Percentiles rank a stretch among this genome's conserved stretches.
These are phyloP conservation scores for Panaeolus cyanescens DNA, from an alignment of 768 basidiomycete genomes.

Conservation along the genomic window DNA sequence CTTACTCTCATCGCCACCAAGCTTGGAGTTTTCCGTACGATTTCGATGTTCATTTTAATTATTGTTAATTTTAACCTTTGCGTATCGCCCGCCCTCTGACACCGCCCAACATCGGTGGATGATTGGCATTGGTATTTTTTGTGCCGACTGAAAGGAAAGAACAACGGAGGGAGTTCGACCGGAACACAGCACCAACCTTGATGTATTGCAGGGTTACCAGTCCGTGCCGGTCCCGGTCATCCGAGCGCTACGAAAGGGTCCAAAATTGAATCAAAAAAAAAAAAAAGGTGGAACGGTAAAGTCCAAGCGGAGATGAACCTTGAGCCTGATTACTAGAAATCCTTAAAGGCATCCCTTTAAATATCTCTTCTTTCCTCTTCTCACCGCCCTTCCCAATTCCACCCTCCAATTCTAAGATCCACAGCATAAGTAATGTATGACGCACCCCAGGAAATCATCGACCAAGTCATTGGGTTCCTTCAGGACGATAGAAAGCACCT, in stretches of 20 bases:
- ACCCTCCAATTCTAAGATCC: background rate
- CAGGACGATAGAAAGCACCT: constrained; percentile 10
- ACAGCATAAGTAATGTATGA: constrained; percentile 13
- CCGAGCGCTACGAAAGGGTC: constrained; percentile 2
- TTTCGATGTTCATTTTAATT: background rate
- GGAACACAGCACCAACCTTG: background rate
- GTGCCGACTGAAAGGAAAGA: too few relatives aligned
- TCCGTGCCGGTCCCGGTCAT: background rate
- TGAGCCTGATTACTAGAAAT: background rate
- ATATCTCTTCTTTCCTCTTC: background rate
- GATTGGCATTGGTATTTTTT: too few relatives aligned
- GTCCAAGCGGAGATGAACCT: background rate
- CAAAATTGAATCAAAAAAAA: background rate
- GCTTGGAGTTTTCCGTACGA: background rate
- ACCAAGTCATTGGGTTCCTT: constrained; percentile 21
- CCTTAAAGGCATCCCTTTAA: background rate
- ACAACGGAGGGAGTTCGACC: too few relatives aligned
- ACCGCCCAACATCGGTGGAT: too few relatives aligned
- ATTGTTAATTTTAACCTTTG: background rate
- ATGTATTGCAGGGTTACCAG: background rate
- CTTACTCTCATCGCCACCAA: background rate
- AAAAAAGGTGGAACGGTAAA: background rate
- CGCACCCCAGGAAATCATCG: constrained; percentile 26
- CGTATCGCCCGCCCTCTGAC: too few relatives aligned
- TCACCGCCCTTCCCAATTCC: background rate